Evolutionary conservation across 2,329 filamentous ascomycete genomes (phyloP).

Genomic region (Cladosporium phlei): DNA sequence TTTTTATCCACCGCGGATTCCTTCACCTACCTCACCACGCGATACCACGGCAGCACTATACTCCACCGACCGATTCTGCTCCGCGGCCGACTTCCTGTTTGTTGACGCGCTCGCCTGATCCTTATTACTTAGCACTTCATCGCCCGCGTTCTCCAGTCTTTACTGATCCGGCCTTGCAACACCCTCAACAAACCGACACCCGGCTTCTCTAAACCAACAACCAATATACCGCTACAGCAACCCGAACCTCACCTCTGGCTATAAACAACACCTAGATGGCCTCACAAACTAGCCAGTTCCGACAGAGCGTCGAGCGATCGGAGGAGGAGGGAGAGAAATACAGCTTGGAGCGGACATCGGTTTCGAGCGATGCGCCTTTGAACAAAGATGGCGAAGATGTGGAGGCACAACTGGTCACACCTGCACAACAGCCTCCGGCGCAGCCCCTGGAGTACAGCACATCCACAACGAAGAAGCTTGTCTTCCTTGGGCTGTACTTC

Average conservation of each 20-base stretch:
- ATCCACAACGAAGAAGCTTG: constrained; percentile 23
- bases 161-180: background rate
- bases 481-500: constrained; percentile 41
- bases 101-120: too few relatives aligned
- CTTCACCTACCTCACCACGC: too few relatives aligned
- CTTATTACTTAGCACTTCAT: background rate
- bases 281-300: background rate
- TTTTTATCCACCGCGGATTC: too few relatives aligned
- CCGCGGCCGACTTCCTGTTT: too few relatives aligned
- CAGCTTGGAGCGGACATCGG: constrained; percentile 6
- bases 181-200: background rate
- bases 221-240: too few relatives aligned
- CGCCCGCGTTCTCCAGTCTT: background rate
- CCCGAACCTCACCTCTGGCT: too few relatives aligned
- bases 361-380: constrained; percentile 12
- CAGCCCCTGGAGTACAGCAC: constrained; percentile 22
- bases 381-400: constrained; percentile 8
- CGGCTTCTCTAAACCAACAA: background rate
- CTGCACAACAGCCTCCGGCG: constrained; percentile 4
- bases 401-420: constrained; percentile 5
- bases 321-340: constrained; percentile 10
- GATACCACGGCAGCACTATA: too few relatives aligned
- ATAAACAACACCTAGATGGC: too few relatives aligned
- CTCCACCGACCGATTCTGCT: too few relatives aligned
- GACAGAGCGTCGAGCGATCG: constrained; percentile 1